Conservation (phyloP, 805 yeast genomes). For the Metschnikowia similis region DNA sequence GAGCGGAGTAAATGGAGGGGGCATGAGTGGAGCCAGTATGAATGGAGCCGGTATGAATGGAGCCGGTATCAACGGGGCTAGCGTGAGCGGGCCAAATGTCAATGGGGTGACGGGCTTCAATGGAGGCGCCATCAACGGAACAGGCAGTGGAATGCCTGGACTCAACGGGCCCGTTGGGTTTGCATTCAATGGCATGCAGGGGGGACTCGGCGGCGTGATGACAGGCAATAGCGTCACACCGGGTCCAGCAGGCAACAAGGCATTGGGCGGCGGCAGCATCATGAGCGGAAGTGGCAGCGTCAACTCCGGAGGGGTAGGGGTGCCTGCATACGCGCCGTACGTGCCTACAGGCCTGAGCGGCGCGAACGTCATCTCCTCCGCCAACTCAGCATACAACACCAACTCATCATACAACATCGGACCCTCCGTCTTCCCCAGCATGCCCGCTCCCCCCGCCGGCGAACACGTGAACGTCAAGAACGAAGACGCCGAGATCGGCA, state of each 20-base stretch:
- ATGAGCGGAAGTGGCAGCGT: not conserved
- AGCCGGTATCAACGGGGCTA: too few relatives aligned
- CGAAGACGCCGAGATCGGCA: not conserved
- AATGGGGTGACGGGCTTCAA: too few relatives aligned
- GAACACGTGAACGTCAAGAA: constrained; percentile 9
- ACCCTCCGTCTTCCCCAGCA: constrained; percentile 5
- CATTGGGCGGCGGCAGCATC: not conserved
- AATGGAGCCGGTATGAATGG: too few relatives aligned
- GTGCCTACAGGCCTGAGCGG: not conserved
- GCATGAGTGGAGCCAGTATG: not conserved
- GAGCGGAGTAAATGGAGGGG: not conserved
- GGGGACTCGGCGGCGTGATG: not conserved
- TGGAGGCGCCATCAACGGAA: too few relatives aligned
- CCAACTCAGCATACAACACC: constrained; percentile 8
- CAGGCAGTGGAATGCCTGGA: too few relatives aligned
- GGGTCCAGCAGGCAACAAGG: not conserved
- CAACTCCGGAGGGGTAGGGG: not conserved
- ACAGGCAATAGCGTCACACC: not conserved
- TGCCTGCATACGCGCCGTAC: not conserved
- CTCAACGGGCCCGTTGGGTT: too few relatives aligned
- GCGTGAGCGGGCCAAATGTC: too few relatives aligned
- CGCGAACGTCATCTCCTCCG: constrained; percentile 3
- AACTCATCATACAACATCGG: constrained; percentile 12
- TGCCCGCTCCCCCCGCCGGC: constrained; percentile 7
- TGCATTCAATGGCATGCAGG: too few relatives aligned